These are phyloP conservation scores for Monilinia fructigena DNA, from an alignment of 2,329 filamentous ascomycete genomes.

Conservation along the genomic window DNA sequence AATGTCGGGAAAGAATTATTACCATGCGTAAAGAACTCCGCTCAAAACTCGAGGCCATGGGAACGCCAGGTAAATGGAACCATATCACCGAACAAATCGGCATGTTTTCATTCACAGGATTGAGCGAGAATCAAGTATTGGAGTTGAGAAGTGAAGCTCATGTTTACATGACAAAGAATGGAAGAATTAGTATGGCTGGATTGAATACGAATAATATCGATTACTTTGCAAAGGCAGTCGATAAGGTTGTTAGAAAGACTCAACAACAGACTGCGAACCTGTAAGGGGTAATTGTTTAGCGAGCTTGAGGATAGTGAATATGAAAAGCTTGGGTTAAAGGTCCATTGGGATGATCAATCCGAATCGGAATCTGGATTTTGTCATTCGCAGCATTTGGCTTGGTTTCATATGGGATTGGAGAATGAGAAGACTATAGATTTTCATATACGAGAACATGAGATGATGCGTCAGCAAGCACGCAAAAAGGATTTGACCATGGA, in stretches of 20 bases:
- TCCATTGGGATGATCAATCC: too few species aligned
- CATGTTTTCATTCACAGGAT: constrained; percentile 95
- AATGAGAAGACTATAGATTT: too few species aligned
- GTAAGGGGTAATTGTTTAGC: neutral
- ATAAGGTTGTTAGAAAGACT: constrained; percentile 65
- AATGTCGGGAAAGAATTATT: constrained; percentile 92
- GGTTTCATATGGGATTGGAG: too few species aligned
- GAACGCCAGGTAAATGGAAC: constrained; percentile 88
- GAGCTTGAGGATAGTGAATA: too few species aligned
- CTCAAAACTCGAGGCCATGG: constrained; percentile 75
- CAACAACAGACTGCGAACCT: constrained; percentile 24
- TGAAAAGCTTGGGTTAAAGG: too few species aligned
- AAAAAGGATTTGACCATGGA: too few species aligned
- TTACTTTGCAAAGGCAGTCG: constrained; percentile 86
- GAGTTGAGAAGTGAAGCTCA: constrained; percentile 69
- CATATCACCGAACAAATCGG: constrained; percentile 99
- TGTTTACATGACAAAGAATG: constrained; percentile 96
- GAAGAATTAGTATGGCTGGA: constrained; percentile 97
- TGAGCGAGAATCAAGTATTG: constrained; percentile 70
- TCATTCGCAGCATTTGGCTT: too few species aligned
- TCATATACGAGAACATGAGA: too few species aligned
- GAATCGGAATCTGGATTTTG: too few species aligned
- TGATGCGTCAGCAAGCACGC: too few species aligned
- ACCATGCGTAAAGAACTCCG: constrained; percentile 81
- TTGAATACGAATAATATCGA: constrained; percentile 89